A percentile compares a stretch with the other conserved stretches of the same genome.
phyloP scores from a whole-genome alignment of 495 filamentous ascomycete genomes.

The Aspergillus wentii region DNA sequence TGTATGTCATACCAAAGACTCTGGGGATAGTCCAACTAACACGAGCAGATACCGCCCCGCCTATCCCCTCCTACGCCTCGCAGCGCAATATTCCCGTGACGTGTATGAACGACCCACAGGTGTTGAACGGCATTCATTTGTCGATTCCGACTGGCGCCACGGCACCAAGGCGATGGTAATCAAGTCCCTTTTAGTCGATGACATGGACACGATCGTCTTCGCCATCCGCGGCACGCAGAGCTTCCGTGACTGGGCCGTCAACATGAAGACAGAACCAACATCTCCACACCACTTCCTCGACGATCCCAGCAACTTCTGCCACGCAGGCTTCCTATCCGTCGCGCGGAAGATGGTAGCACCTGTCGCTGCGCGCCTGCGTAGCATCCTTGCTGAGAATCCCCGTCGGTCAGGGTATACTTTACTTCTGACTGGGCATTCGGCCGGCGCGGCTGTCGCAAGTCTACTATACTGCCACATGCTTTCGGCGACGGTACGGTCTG shows the following conservation, averaged over 20 bases:
- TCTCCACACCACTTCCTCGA: constrained; percentile 65
- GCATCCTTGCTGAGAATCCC: constrained; percentile 65
- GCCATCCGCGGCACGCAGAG: constrained; percentile 74
- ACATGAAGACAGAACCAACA: constrained; percentile 60
- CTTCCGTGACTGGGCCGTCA: constrained; percentile 82
- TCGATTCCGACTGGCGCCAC: constrained; percentile 61
- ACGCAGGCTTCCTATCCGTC: constrained; percentile 71
- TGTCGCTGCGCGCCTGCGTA: constrained; percentile 62
- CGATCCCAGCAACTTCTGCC: constrained; percentile 69
- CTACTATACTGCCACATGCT: constrained; percentile 79
- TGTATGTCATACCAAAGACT: constrained; percentile 40
- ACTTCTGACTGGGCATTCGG: constrained; percentile 78
- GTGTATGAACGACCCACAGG: constrained; percentile 62
- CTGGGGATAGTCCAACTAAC: constrained; percentile 11
- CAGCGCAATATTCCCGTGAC: constrained; percentile 65
- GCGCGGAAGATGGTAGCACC: constrained; percentile 69
- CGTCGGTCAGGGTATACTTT: constrained; percentile 61
- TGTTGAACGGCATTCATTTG: constrained; percentile 56
- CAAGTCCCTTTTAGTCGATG: constrained; percentile 68
- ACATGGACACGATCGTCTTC: constrained; percentile 72
- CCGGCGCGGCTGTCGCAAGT: constrained; percentile 74
- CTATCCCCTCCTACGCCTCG: constrained; percentile 67
- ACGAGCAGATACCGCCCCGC: constrained; percentile 55
- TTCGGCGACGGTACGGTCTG: constrained; percentile 48
- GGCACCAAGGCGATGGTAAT: constrained; percentile 83